phyloP scores from a whole-genome alignment of 768 basidiomycete species.

The Baorangia bicolor region DNA sequence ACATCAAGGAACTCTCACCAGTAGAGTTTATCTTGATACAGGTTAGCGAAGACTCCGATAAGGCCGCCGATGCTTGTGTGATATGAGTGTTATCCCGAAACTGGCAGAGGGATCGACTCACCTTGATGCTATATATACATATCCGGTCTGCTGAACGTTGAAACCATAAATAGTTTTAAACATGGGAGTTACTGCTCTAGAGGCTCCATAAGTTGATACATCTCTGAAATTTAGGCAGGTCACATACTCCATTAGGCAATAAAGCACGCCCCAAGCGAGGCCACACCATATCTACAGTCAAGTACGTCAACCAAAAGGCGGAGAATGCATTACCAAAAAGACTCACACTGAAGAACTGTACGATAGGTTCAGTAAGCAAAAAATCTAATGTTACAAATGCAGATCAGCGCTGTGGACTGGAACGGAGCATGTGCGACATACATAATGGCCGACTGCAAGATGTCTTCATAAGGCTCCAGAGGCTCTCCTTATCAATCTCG shows the following conservation, averaged over 20 bases:
- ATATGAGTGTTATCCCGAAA: background rate
- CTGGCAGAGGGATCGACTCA: slow-evolving; percentile 28
- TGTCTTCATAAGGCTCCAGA: slow-evolving; percentile 59
- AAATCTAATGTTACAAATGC: slow-evolving; percentile 15
- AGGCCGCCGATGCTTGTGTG: slow-evolving; percentile 48
- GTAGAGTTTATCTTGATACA: slow-evolving; percentile 52
- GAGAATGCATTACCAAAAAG: background rate
- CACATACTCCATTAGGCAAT: slow-evolving; percentile 57
- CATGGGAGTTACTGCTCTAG: slow-evolving; percentile 53
- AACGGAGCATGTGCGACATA: slow-evolving; percentile 34
- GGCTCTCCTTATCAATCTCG: slow-evolving; percentile 57
- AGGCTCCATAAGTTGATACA: background rate
- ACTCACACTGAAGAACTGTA: slow-evolving; percentile 67
- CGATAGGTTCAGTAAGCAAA: slow-evolving; percentile 57
- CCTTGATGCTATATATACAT: slow-evolving; percentile 54
- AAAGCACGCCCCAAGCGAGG: slow-evolving; percentile 75
- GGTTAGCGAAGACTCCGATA: slow-evolving; percentile 43
- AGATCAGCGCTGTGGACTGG: background rate
- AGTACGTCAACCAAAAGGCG: background rate
- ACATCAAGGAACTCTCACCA: slow-evolving; percentile 30
- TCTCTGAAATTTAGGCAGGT: background rate
- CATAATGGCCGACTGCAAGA: slow-evolving; percentile 70
- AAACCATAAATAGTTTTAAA: slow-evolving; percentile 61
- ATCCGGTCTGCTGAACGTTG: slow-evolving; percentile 55
- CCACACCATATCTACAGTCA: slow-evolving; percentile 56